Conservation (phyloP, 805 yeast species). For the Sungouiozyma intestinalis region DNA sequence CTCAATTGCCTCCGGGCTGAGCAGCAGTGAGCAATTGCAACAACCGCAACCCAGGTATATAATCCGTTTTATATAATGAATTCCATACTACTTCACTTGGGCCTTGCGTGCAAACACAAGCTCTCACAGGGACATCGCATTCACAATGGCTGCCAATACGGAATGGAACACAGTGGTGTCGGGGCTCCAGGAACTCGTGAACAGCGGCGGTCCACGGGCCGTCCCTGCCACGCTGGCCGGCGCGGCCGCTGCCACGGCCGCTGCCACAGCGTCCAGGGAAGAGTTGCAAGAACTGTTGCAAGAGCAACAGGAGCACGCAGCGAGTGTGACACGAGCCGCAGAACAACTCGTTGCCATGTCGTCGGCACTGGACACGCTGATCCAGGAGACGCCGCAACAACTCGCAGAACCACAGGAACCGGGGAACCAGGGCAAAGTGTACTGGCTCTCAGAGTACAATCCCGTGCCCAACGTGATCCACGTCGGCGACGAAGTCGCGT, state of each 20-base stretch:
- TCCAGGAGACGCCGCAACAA: constrained; percentile 6
- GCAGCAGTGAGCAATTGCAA: no score
- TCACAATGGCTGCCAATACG: neutral
- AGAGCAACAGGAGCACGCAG: neutral
- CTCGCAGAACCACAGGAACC: constrained; percentile 4
- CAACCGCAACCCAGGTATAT: no score
- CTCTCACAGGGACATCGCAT: neutral
- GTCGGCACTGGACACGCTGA: neutral
- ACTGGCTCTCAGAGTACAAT: constrained; percentile 44
- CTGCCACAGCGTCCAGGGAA: no score
- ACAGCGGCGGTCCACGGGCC: no score
- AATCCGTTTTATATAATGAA: neutral
- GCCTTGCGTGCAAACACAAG: neutral
- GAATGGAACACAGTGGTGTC: neutral
- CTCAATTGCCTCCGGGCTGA: constrained; percentile 93
- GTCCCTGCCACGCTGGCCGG: no score
- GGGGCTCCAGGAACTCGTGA: neutral
- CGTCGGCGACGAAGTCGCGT: constrained; percentile 81
- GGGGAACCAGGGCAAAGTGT: constrained; percentile 33
- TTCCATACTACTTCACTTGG: neutral
- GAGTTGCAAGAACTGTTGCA: neutral
- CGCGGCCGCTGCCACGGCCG: no score
- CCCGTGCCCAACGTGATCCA: constrained; percentile 42
- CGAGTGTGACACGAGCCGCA: neutral
- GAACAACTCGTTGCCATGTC: neutral